A percentile compares a stretch with the other conserved stretches of the same genome.
These are phyloP conservation scores for Kodamaea neixiangensis DNA, from an alignment of 805 yeast genomes.

Conservation along the genomic window DNA sequence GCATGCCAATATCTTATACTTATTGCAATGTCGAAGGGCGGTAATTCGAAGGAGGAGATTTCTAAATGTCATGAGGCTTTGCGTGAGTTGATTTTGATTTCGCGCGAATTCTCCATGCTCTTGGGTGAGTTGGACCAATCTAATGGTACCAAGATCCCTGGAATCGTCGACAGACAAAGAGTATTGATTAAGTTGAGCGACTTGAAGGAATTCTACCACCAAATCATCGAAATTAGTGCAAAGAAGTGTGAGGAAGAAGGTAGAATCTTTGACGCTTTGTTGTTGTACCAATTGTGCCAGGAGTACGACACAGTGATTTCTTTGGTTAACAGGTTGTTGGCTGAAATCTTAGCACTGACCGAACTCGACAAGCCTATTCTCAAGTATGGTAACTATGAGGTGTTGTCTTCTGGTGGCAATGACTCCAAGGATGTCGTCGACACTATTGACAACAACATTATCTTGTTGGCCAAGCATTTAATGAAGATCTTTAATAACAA, in stretches of 20 bases:
- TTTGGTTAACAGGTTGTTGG: constrained; percentile 71
- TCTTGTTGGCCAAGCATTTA: constrained; percentile 47
- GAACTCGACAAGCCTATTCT: constrained; percentile 64
- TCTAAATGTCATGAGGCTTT: constrained; percentile 73
- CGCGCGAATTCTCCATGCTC: constrained; percentile 78
- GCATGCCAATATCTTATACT: constrained; percentile 88
- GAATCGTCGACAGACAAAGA: constrained; percentile 79
- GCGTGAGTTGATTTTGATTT: constrained; percentile 79
- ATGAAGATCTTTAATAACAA: constrained; percentile 54
- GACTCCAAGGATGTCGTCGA: constrained; percentile 33
- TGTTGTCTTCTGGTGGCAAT: constrained; percentile 26
- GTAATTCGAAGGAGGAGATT: constrained; percentile 44
- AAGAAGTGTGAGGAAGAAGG: constrained; percentile 89
- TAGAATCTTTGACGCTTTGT: constrained; percentile 77
- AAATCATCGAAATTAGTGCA: constrained; percentile 84
- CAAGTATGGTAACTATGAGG: constrained; percentile 40
- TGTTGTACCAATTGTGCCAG: constrained; percentile 84
- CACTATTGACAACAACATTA: constrained; percentile 49
- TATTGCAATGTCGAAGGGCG: constrained; percentile 54
- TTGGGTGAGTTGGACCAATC: constrained; percentile 75
- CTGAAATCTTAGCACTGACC: constrained; percentile 72
- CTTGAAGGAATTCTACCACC: constrained; percentile 60
- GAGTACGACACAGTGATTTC: constrained; percentile 80
- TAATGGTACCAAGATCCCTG: constrained; percentile 78
- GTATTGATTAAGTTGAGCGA: constrained; percentile 58